Evolutionary conservation across 768 basidiomycete species (phyloP), one percentile per base, ranked within the genome.

Genomic region (Rubroboletus pulcherrimus): DNA sequence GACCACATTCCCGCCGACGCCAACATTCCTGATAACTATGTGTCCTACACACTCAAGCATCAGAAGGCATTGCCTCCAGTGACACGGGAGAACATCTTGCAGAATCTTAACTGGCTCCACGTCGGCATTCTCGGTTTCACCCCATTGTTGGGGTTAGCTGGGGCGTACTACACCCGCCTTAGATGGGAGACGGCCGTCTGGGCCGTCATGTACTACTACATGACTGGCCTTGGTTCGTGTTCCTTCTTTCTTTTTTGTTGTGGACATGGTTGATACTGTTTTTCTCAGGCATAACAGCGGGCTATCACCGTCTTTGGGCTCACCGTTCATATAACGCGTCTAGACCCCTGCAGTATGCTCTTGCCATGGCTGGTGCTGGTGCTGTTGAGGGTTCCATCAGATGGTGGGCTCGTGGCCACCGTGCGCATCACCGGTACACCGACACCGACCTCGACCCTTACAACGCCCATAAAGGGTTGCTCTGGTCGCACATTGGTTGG

Each of bases 401-500:
- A 72, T 98, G 97, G 97, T 98, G 97, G 97, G 88, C 88, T 21
- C 84, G 97, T 50, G 95, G 95, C 46, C 97, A 99, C 78, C 91
- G 96, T 57, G 96, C 96, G 4, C 95, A 97, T 72, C 95, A 97
- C 69, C 84, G 94, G 41, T 96, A 97, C 77, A 98, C 94, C 63
- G 94, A 96, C 74, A 98, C 94, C 66, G 91, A 93, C 53, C 87
- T 98, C 59, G 94, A 97, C 74, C 94, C 95, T 0, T 97, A 98
- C 77, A 89, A 91, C 60, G 93, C 93, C 7, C 89, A 93, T 73
- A 85, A 88, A 64, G 94, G 94, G 51, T 82, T 96, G 66, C 79
- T 84, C 66, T 92, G 83, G 79, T 87, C 91, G 0, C 93, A 96
- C 65, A 78, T 95, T 55, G 90, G 90, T 38, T 93, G 92, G 94